Evolutionary conservation across 768 basidiomycete species (phyloP).

Genomic region (Rubroboletus satanas): DNA sequence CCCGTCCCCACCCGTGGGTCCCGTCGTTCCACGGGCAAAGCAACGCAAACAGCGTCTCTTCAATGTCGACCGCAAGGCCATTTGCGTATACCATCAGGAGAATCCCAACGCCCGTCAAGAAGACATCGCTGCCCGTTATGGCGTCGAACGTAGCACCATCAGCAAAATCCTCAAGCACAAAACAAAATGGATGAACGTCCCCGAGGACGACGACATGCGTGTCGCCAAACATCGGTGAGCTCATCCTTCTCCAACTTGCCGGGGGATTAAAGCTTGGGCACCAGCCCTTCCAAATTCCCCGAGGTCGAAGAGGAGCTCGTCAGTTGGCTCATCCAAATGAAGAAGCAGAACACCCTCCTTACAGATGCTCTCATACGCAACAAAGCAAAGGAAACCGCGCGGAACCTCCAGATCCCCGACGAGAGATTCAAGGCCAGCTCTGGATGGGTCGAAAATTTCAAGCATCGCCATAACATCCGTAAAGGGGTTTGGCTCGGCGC

Average conservation of each 20-base stretch:
- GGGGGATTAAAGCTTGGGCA: constrained; percentile 1
- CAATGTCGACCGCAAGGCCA: constrained; percentile 69
- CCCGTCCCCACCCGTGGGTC: constrained; percentile 26
- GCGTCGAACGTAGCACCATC: constrained; percentile 89
- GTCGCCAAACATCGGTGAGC: constrained; percentile 68
- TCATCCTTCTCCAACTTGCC: constrained; percentile 1
- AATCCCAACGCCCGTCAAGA: constrained; percentile 75
- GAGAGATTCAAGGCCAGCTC: constrained; percentile 89
- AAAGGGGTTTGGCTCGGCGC: constrained; percentile 55
- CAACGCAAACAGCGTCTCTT: constrained; percentile 72
- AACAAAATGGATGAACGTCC: constrained; percentile 73
- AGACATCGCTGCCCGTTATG: constrained; percentile 72
- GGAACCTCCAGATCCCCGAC: constrained; percentile 49
- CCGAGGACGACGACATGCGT: constrained; percentile 52
- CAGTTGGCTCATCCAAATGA: constrained; percentile 56
- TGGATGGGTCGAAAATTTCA: constrained; percentile 92
- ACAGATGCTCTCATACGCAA: constrained; percentile 62
- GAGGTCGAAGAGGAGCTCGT: constrained; percentile 65
- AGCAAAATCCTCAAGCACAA: constrained; percentile 88
- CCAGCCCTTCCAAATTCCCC: constrained; percentile 77
- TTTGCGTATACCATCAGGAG: constrained; percentile 62
- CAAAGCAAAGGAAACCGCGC: constrained; percentile 67
- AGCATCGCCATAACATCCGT: constrained; percentile 72
- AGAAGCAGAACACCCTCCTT: constrained; percentile 45
- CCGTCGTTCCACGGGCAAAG: constrained; percentile 39